A percentile compares a stretch with the other conserved stretches of the same genome.
Evolutionary conservation across 2,329 filamentous ascomycete genomes (phyloP).

Genomic region (Colletotrichum agaves): DNA sequence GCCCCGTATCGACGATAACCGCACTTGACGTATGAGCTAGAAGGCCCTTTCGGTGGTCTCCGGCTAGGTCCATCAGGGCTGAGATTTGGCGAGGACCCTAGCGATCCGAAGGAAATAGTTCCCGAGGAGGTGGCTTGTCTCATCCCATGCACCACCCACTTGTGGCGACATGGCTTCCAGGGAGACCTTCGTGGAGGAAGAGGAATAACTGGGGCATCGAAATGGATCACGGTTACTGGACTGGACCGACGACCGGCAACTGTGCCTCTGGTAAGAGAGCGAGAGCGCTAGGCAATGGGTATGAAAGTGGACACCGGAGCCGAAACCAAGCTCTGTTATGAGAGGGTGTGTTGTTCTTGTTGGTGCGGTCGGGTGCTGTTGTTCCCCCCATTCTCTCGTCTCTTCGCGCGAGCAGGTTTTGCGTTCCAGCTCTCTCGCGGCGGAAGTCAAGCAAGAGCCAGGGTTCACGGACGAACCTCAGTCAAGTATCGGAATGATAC

Average conservation of each 20-base stretch:
- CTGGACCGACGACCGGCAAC: slow-evolving; percentile 26
- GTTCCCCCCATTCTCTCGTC: slow-evolving; percentile 17
- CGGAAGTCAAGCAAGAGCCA: slow-evolving; percentile 24
- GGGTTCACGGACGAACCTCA: slow-evolving; percentile 40
- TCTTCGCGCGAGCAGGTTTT: slow-evolving; percentile 16
- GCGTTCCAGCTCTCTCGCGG: slow-evolving; percentile 28
- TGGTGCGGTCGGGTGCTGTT: slow-evolving; percentile 17
- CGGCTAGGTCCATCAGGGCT: slow-evolving; percentile 32
- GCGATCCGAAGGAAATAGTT: slow-evolving; percentile 36
- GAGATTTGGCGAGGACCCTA: slow-evolving; percentile 36
- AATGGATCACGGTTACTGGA: slow-evolving; percentile 14
- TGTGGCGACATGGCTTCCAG: slow-evolving; percentile 39
- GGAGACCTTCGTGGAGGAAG: slow-evolving; percentile 29
- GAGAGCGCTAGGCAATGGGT: slow-evolving; percentile 8
- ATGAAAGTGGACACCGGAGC: slow-evolving; percentile 10
- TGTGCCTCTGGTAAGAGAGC: slow-evolving; percentile 3
- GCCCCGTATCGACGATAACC: slow-evolving; percentile 28
- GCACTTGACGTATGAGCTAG: slow-evolving; percentile 31
- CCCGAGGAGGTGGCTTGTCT: slow-evolving; percentile 53
- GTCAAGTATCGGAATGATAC: slow-evolving; percentile 39
- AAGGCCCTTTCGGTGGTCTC: slow-evolving; percentile 30
- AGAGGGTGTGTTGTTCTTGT: slow-evolving; percentile 15
- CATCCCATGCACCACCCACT: slow-evolving; percentile 43
- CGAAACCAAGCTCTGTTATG: slow-evolving; percentile 23
- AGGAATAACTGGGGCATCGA: slow-evolving; percentile 19